Conservation (phyloP, 1,284 basidiomycete species). For the Porogramme epimiltina region DNA sequence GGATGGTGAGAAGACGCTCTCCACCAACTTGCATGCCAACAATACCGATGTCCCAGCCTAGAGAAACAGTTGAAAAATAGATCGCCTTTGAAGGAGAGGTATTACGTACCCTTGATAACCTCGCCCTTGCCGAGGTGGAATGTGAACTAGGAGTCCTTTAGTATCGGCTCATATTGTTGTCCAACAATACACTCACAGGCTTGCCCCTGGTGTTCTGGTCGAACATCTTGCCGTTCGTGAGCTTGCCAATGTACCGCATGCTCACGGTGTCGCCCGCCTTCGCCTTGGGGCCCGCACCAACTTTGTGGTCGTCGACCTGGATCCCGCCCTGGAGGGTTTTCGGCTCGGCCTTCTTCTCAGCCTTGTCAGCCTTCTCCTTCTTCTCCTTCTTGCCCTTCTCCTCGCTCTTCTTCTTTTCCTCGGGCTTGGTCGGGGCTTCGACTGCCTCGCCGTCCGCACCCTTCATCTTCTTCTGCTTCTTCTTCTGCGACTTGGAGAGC, state of each 20-base stretch:
- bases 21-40: constrained; percentile 92
- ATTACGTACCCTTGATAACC: constrained; percentile 79
- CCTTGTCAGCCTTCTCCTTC: constrained; percentile 42
- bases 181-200: constrained; percentile 55
- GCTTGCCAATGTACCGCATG: constrained; percentile 92
- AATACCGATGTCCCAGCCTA: constrained; percentile 91
- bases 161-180: not conserved
- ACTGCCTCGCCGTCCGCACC: constrained; percentile 59
- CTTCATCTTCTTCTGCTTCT: constrained; percentile 80
- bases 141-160: constrained; percentile 59
- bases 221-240: constrained; percentile 84
- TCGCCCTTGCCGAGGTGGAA: constrained; percentile 89
- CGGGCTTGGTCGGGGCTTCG: constrained; percentile 33
- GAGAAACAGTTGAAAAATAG: not conserved
- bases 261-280: constrained; percentile 84
- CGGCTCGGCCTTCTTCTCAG: constrained; percentile 42
- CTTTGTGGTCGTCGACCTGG: constrained; percentile 76
- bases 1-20: constrained; percentile 83
- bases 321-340: constrained; percentile 72
- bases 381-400: constrained; percentile 38
- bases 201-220: constrained; percentile 89
- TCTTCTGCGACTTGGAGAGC: constrained; percentile 57
- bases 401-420: constrained; percentile 36
- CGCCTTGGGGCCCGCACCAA: constrained; percentile 81
- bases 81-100: not conserved